Base-by-base conservation (phyloP, 2,329 filamentous ascomycete species). In the Penicillium sp. region DNA sequence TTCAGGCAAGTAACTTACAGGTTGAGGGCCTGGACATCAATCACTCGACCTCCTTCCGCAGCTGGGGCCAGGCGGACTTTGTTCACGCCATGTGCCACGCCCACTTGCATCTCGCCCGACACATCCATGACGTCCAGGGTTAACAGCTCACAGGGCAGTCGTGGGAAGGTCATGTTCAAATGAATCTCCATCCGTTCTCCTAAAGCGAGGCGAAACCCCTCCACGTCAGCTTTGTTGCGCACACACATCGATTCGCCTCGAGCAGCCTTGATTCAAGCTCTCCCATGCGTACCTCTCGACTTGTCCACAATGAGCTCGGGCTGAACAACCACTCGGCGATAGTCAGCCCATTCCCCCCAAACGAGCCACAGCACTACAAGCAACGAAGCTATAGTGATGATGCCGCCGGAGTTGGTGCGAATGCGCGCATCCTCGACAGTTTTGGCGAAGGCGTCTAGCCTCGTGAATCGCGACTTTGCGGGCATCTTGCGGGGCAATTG, bases 41-140 rank as follows among this genome's bases (percentile, higher is more conserved):
- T 90, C 65, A 88, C 88, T 60, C 81, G 83, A 64, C 93, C 91
- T 43, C 94, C 94, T 70, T 97, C 88, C 46, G 81, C 81, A 68
- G 84, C 82, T 26, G 93, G 83, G 64, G 85, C 83, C 63, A 99
- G 84, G 63, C 95, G 89, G 64, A 97, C 90, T 81, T 97, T 98
- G 79, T 87, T 91, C 64, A 99, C 87, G 49, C 95, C 95, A 74
- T 97, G 93, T 76, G 92, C 89, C 60, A 99, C 91, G 55, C 94
- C 95, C 70, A 93, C 91, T 78, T 99, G 95, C 74, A 97, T 90
- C 79, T 99, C 95, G 65, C 95, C 95, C 25, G 93, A 97, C 28
- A 98, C 94, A 79, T 99, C 95, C 95, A 99, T 99, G 59, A 99
- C 94, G 76, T 99, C 95, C 70, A 99, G 88, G 13, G 95, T 97